A percentile compares a stretch with the other conserved stretches of the same genome.
Conservation (phyloP, 2,329 filamentous ascomycete species). For the Alternaria novae-zelandiae region DNA sequence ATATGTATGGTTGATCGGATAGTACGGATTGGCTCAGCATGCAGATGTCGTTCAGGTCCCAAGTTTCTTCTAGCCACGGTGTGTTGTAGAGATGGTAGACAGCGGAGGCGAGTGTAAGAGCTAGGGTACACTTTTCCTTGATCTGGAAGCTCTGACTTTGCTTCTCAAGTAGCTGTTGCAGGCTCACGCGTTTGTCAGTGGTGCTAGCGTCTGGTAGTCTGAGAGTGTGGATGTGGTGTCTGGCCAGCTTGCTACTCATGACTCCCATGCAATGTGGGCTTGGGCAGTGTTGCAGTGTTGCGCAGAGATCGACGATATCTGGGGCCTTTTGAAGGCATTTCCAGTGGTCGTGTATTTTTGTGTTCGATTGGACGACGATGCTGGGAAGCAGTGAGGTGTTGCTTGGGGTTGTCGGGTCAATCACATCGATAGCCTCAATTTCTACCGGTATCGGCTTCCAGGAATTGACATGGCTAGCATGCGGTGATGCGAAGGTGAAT, state of each 20-base stretch:
- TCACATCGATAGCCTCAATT: neutral
- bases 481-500: neutral
- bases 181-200: accelerated
- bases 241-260: neutral
- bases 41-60: neutral
- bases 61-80: neutral
- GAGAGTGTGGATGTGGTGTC: neutral
- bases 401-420: neutral
- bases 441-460: neutral
- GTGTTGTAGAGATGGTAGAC: neutral
- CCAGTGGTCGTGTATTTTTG: neutral
- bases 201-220: neutral
- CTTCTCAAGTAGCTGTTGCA: neutral
- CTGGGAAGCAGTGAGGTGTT: neutral
- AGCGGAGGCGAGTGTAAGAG: neutral
- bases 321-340: neutral
- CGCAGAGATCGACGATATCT: neutral
- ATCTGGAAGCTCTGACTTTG: neutral
- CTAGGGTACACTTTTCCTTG: neutral
- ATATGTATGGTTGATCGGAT: neutral
- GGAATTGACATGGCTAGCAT: neutral
- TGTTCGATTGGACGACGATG: neutral
- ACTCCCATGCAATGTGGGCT: neutral
- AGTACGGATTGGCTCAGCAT: neutral
- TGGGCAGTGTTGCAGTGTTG: neutral